These are phyloP conservation scores for Candida sp. DNA, from an alignment of 1,139 yeast species.

Conservation along the genomic window DNA sequence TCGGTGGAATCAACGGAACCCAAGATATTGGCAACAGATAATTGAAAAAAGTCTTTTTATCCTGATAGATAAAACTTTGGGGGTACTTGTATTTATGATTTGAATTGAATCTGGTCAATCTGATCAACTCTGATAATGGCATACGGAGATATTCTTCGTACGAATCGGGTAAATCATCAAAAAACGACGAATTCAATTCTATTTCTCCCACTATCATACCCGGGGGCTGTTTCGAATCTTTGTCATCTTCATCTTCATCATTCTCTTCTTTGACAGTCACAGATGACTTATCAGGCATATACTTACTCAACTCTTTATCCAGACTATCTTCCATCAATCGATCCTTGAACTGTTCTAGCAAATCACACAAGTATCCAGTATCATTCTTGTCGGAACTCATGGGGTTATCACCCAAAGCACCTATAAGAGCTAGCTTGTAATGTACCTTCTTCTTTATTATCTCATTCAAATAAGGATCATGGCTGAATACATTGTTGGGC, in stretches of 20 bases:
- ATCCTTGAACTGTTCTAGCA: slow-evolving; percentile 30
- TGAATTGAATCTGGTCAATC: slow-evolving; percentile 17
- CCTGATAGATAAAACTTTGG: slow-evolving; percentile 25
- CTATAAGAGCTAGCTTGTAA: slow-evolving; percentile 35
- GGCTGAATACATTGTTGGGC: slow-evolving; percentile 17
- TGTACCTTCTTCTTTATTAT: slow-evolving; percentile 33
- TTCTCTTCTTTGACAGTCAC: not conserved
- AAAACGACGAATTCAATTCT: slow-evolving; percentile 6
- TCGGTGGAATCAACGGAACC: slow-evolving; percentile 32
- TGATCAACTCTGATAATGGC: slow-evolving; percentile 24
- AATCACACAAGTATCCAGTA: slow-evolving; percentile 28
- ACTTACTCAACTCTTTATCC: not conserved
- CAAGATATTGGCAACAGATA: slow-evolving; percentile 40
- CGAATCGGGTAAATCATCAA: slow-evolving; percentile 13
- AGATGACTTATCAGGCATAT: slow-evolving; percentile 1
- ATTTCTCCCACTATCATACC: slow-evolving; percentile 23
- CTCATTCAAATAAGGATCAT: slow-evolving; percentile 27
- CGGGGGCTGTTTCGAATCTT: slow-evolving; percentile 5
- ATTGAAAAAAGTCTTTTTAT: slow-evolving; percentile 20
- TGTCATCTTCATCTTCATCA: slow-evolving; percentile 2
- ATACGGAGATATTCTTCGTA: slow-evolving; percentile 20
- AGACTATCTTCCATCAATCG: slow-evolving; percentile 16
- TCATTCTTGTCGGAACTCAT: slow-evolving; percentile 20
- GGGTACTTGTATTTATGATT: slow-evolving; percentile 19
- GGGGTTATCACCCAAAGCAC: slow-evolving; percentile 36